A percentile compares a stretch with the other conserved stretches of the same genome.
phyloP scores from a whole-genome alignment of 2,329 filamentous ascomycete species.

The Blumeria graminis region DNA sequence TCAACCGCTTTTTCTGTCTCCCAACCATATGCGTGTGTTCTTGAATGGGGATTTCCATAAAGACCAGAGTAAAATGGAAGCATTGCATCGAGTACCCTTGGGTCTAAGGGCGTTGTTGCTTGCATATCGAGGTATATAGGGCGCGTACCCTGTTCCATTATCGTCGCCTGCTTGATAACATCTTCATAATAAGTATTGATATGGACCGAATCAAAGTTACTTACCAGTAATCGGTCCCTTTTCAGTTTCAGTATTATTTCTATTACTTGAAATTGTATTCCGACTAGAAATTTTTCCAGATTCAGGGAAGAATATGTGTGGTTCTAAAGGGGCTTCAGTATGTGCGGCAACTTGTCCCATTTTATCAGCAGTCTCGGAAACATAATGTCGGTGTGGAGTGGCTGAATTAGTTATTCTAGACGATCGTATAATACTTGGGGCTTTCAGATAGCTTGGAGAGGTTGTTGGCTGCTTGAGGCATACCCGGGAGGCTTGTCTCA shows the following conservation, averaged over 20 bases:
- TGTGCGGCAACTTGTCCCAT: conserved; percentile 63
- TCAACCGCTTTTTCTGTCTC: conserved; percentile 91
- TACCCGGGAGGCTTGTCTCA: conserved; percentile 15
- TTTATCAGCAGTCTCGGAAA: conserved; percentile 59
- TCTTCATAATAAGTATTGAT: conserved; percentile 18
- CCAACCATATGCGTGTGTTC: conserved; percentile 96
- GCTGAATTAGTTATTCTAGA: conserved; percentile 9
- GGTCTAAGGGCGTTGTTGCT: conserved; percentile 85
- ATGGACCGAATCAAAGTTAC: conserved; percentile 4
- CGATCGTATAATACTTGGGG: conserved; percentile 6
- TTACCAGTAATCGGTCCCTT: conserved; percentile 58
- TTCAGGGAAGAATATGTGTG: conserved; percentile 48
- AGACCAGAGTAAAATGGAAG: conserved; percentile 79
- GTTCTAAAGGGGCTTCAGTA: conserved; percentile 64
- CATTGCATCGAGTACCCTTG: conserved; percentile 89
- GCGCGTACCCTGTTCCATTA: conserved; percentile 78
- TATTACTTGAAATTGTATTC: conserved; percentile 10
- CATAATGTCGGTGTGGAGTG: conserved; percentile 38
- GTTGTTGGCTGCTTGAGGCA: conserved; percentile 11
- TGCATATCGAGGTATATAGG: conserved; percentile 98
- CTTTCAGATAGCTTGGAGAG: conserved; percentile 10
- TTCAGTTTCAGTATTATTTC: conserved; percentile 25
- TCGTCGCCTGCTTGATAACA: conserved; percentile 70
- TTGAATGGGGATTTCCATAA: conserved; percentile 91
- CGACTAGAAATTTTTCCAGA: conserved; percentile 13